Base-by-base conservation (phyloP, 768 basidiomycete species). In the Wakefieldia striispora region DNA sequence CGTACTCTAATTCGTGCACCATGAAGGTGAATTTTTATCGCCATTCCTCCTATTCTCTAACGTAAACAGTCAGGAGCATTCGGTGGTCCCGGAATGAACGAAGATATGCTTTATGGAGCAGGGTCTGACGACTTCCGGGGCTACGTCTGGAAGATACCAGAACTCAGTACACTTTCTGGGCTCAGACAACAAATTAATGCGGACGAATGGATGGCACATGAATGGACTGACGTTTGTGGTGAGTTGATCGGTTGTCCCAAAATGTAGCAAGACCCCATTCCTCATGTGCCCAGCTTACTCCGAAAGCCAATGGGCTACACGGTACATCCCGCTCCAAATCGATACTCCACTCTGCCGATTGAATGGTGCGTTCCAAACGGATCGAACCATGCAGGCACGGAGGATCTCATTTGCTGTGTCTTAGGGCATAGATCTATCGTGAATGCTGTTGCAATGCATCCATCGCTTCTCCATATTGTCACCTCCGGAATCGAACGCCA, bases 111-210 rank as follows among this genome's bases (percentile, higher is more conserved):
- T 57, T 92, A 84, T 59, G 77, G 76, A 31, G 78, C 79, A n/a
- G 91, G 91, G 14, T 91, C 88, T 11, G 91, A 93, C 61, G 88
- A 92, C 64, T 92, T 91, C 61, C 75, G 82, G 33, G 80, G 76
- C 17, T 92, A 92, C 55, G 63, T 90, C 20, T 93, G 91, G 91
- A 80, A 78, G 55, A 71, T 93, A 31, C 90, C 91, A 4, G 59
- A 75, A 12, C 53, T 76, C 3, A 49, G 57, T 10, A 67, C 70
- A 14, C 72, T 89, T 39, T 50, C 60, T 1, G 73, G 74, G 21
- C 66, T 67, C 51, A 73, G 88, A 37, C 63, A 66, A 43, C 72
- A 76, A 40, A 64, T 88, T 39, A 65, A 67, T 26, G 51, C 68
- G 16, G 65, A 68, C 14, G 72, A 78, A 44, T 83, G 86, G 83